Percentiles rank a stretch among this genome's conserved stretches.
Conservation (phyloP, 2,329 filamentous ascomycete species). For the Elsinoe fawcettii region DNA sequence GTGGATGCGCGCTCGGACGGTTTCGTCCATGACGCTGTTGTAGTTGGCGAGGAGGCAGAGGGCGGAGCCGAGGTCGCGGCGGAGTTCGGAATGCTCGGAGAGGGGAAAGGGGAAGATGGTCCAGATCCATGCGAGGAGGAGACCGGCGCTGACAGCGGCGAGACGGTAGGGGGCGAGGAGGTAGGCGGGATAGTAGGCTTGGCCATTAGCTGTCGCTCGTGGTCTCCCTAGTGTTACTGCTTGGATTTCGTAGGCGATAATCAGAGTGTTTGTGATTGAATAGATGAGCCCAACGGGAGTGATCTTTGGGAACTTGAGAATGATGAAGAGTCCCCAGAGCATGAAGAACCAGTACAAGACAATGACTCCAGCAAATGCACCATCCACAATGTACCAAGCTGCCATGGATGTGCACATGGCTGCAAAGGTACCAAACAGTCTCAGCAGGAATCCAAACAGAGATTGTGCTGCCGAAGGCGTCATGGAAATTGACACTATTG, state of each 20-base stretch:
- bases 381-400: constrained; percentile 65
- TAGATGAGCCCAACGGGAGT: constrained; percentile 57
- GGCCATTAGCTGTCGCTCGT: constrained; percentile 52
- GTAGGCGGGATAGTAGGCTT: constrained; percentile 63
- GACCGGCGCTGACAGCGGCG: constrained; percentile 57
- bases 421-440: constrained; percentile 56
- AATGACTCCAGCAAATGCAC: constrained; percentile 55
- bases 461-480: constrained; percentile 60
- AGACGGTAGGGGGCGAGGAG: constrained; percentile 63
- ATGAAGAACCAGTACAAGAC: constrained; percentile 63
- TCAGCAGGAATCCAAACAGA: constrained; percentile 60
- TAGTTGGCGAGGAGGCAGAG: constrained; percentile 69
- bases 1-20: constrained; percentile 53
- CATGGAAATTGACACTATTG: constrained; percentile 65
- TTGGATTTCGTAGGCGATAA: constrained; percentile 60
- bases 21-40: constrained; percentile 64
- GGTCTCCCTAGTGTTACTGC: constrained; percentile 56
- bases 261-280: constrained; percentile 47
- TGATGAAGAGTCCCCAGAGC: constrained; percentile 57
- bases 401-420: constrained; percentile 57
- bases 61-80: constrained; percentile 59
- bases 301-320: constrained; percentile 59
- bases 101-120: constrained; percentile 69
- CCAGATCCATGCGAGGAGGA: constrained; percentile 67
- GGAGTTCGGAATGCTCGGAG: constrained; percentile 61